Base-by-base conservation (phyloP, 352 stramenopile genomes). In the Globisporangium barbulae region DNA sequence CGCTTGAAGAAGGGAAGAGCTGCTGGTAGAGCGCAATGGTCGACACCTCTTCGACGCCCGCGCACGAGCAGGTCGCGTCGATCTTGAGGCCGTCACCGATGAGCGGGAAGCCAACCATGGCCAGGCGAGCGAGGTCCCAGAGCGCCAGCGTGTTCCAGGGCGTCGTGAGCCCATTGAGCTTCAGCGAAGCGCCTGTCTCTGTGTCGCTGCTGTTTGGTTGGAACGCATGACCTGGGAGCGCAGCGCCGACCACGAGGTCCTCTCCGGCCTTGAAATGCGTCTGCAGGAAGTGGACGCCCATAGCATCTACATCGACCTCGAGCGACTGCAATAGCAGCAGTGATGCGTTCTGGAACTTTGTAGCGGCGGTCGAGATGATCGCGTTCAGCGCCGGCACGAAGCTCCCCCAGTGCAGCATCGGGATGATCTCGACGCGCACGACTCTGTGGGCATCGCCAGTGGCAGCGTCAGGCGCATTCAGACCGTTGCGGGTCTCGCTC, bases 71-170 rank as follows among this genome's bases (percentile, higher is more conserved):
- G 13, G 75, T 73, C 2, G 35, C 65, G 17, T 79, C 76, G 13
- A 79, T 63, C 50, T 87, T 72, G 7, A 98, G 69, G 6, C 91
- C 92, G 31, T 98, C 93, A 2, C 83, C 91, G 42, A 98, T 79
- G 9, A 97, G 70, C 5, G 88, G 78, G 71, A 98, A 98, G 22
- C 94, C 94, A 15, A 97, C 85, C 25, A 97, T 84, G 15, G 88
- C 84, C 42, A 99, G 78, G 65, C 94, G 92, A 28, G 64, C 21
- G 13, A 98, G 60, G 64, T 98, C 90, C 96, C 96, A 99, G 3
- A 98, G 68, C 30, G 94, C 95, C 1, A 98, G 79, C 31, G 96
- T 99, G 76, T 99, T 98, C 96, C 96, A 99, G 9, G 96, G 96
- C 61, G 81, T 91, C 28, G 96, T 98, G 58, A 88, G 66, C 9